phyloP scores from a whole-genome alignment of 805 yeast genomes.

The Alloascoidea hylecoeti region DNA sequence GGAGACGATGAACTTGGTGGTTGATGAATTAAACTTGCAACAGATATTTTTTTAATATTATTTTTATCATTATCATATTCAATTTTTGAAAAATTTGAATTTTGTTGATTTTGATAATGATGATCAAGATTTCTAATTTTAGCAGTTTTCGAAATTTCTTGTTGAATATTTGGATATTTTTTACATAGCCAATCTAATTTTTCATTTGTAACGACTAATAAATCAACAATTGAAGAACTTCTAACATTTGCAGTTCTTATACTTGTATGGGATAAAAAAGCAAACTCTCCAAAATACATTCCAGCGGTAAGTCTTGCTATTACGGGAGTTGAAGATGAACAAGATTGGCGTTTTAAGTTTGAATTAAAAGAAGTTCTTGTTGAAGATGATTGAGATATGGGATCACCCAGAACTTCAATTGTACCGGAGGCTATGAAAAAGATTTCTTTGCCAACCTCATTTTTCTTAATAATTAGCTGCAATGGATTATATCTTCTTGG shows the following conservation, averaged over 20 bases:
- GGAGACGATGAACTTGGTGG: too few species aligned
- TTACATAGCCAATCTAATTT: constrained; percentile 37
- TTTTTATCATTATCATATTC: not conserved
- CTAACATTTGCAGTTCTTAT: constrained; percentile 50
- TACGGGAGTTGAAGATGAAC: too few species aligned
- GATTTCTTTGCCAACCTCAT: constrained; percentile 47
- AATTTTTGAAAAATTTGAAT: not conserved
- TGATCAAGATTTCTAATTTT: constrained; percentile 33
- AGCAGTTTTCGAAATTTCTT: constrained; percentile 50
- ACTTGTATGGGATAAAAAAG: constrained; percentile 32
- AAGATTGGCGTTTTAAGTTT: too few species aligned
- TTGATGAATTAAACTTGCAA: not conserved
- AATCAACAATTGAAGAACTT: constrained; percentile 43
- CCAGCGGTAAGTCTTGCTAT: constrained; percentile 49
- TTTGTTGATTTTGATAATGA: not conserved
- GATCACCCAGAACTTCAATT: constrained; percentile 44
- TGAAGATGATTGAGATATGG: constrained; percentile 5
- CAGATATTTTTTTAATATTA: not conserved
- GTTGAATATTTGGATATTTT: constrained; percentile 42
- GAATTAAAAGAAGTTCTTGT: constrained; percentile 15
- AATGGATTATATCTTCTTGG: constrained; percentile 37
- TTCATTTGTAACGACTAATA: constrained; percentile 43
- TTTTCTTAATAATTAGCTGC: constrained; percentile 45
- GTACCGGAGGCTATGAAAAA: constrained; percentile 56
- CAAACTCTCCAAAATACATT: constrained; percentile 67